phyloP scores from a whole-genome alignment of 352 stramenopile genomes.

The Phytophthora vignae region DNA sequence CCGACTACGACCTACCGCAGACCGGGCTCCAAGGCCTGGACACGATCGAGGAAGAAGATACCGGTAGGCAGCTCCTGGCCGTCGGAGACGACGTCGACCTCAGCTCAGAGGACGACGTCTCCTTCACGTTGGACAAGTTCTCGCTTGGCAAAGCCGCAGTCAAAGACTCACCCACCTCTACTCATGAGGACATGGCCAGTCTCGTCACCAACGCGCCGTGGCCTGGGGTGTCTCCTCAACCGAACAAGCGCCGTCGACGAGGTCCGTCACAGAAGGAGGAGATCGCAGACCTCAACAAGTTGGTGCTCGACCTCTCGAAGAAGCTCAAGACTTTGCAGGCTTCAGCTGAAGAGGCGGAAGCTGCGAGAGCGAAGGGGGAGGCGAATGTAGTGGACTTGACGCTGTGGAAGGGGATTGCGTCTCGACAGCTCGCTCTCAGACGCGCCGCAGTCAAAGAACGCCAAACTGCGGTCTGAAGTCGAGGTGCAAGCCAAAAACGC shows the following conservation, averaged over 20 bases:
- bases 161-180: background rate
- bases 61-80: background rate
- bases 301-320: background rate
- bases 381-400: background rate
- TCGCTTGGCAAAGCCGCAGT: background rate
- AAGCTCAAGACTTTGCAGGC: slow-evolving; percentile 9
- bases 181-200: background rate
- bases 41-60: slow-evolving; percentile 15
- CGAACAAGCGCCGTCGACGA: slow-evolving; percentile 10
- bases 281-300: slow-evolving; percentile 15
- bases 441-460: slow-evolving; percentile 2
- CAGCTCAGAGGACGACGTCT: slow-evolving; percentile 17
- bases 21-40: background rate
- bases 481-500: slow-evolving; percentile 12
- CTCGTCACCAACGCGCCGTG: slow-evolving; percentile 8
- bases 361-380: background rate
- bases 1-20: slow-evolving; percentile 4
- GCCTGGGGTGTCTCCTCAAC: background rate
- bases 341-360: background rate
- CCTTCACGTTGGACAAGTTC: background rate
- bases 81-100: background rate
- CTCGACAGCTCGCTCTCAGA: slow-evolving; percentile 12
- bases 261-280: slow-evolving; percentile 23
- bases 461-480: slow-evolving; percentile 8
- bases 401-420: slow-evolving; percentile 22